Evolutionary conservation across 352 stramenopile species (phyloP).

Genomic region (Phytophthora cactorum): DNA sequence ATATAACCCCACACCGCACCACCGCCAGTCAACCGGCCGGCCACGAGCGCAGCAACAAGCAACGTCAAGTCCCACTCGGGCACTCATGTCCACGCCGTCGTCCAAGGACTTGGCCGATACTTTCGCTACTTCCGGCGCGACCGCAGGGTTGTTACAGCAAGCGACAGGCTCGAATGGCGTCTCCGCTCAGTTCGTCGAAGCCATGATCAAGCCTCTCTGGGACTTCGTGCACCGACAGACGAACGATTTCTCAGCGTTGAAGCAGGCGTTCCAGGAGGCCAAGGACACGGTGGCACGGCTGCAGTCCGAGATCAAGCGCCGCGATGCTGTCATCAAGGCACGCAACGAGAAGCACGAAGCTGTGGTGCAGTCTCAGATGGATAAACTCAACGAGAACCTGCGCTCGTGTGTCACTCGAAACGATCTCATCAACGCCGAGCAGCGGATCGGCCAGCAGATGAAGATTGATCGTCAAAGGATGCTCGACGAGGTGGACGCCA

Average conservation of each 20-base stretch:
- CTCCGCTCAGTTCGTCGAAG: slow-evolving; percentile 32
- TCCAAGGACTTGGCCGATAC: slow-evolving; percentile 34
- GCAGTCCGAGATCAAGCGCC: slow-evolving; percentile 84
- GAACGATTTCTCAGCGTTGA: slow-evolving; percentile 70
- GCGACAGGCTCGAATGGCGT: slow-evolving; percentile 7
- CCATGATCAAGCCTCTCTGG: slow-evolving; percentile 72
- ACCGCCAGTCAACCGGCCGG: slow-evolving; percentile 57
- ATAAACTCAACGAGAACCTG: slow-evolving; percentile 82
- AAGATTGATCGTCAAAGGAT: slow-evolving; percentile 63
- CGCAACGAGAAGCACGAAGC: slow-evolving; percentile 80
- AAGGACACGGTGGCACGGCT: slow-evolving; percentile 76
- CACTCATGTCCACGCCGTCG: slow-evolving; percentile 23
- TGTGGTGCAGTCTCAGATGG: slow-evolving; percentile 73
- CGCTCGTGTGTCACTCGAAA: slow-evolving; percentile 78
- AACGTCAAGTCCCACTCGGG: slow-evolving; percentile 15
- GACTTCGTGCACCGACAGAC: slow-evolving; percentile 82
- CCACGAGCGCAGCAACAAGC: slow-evolving; percentile 19
- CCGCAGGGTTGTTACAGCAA: slow-evolving; percentile 24
- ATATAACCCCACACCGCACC: slow-evolving; percentile 61
- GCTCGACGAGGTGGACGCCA: slow-evolving; percentile 63
- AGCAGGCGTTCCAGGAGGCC: slow-evolving; percentile 69
- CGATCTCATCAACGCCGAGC: slow-evolving; percentile 77
- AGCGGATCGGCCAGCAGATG: slow-evolving; percentile 79
- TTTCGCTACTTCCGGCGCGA: slow-evolving; percentile 29
- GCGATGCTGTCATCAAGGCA: slow-evolving; percentile 77